Evolutionary conservation across 352 stramenopile species (phyloP), one percentile per base, ranked within the genome.

Genomic region (Lagenidium sp.): DNA sequence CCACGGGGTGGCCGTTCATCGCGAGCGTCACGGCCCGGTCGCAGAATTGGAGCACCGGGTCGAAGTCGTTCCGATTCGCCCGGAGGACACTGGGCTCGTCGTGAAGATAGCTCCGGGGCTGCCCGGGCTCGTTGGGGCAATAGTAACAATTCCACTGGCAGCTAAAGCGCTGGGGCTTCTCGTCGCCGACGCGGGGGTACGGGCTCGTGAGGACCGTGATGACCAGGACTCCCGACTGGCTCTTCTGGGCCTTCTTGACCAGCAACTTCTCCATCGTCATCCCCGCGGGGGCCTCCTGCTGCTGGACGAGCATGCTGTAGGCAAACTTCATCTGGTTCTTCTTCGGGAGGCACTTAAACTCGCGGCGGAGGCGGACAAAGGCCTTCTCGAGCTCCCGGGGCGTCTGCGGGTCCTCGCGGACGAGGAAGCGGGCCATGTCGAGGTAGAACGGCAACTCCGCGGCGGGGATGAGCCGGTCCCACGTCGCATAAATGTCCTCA

Each of bases 71-170:
- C 22, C 83, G 69, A 57, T 96, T 96, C n/a, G 89, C 89, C 37
- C 89, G 77, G 41, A 95, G 51, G 41, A 96, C 85, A 36, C 83
- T 95, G 13, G 89, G 89, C 44, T 97, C 89, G 48, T 97, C 86
- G 62, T 96, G 86, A 39, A 97, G 63, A 61, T 97, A 97, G 56
- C 78, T 95, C 28, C 87, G 77, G 16, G 89, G 86, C 57, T 97
- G 85, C 8, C 77, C 82, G 0, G 87, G 86, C 36, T 97, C 83
- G 53, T 97, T 96, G 4, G 89, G 88, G 55, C 89, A 97, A 57
- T 97, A 97, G 73, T 96, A 96, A 60, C 89, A 97, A 52, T 97
- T 97, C 84, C 89, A 96, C 61, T 97, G 84, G 58, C 88, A 97
- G 47, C 75, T 93, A 44, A 97, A 97, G 20, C 68, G 72, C 61